These are phyloP conservation scores for Plantago lanceolata DNA, from an alignment of 305 asterid genomes.

Conservation along the genomic window DNA sequence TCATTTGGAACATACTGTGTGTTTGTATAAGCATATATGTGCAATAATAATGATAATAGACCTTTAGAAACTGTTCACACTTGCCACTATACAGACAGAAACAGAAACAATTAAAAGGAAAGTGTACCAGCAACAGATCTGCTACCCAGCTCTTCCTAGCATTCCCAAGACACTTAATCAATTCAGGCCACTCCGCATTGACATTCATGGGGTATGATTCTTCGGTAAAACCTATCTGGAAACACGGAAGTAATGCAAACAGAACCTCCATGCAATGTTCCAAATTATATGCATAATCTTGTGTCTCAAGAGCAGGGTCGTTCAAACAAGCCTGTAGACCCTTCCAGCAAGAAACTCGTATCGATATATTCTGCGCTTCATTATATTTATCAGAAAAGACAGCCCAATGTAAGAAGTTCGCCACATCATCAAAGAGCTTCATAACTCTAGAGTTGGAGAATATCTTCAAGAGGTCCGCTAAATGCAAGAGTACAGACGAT, in stretches of 20 bases:
- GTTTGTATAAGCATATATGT: neutral
- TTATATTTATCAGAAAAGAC: conserved; percentile 46
- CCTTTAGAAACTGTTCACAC: neutral
- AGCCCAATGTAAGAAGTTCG: conserved; percentile 47
- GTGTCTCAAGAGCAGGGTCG: conserved; percentile 44
- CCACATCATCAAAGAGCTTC: conserved; percentile 69
- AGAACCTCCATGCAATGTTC: conserved; percentile 75
- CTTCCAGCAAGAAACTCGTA: conserved; percentile 87
- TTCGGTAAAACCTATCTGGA: conserved; percentile 28
- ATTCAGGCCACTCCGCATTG: conserved; percentile 70
- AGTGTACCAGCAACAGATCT: conserved; percentile 60
- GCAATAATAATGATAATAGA: too few relatives aligned
- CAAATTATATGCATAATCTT: conserved; percentile 41
- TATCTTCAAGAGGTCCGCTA: conserved; percentile 60
- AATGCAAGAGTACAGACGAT: conserved; percentile 58
- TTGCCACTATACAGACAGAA: neutral
- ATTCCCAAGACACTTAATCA: conserved; percentile 74
- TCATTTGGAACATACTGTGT: neutral
- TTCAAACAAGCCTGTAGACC: conserved; percentile 65
- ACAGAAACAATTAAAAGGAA: conserved; percentile 15
- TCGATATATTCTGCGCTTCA: conserved; percentile 41
- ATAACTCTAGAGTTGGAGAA: conserved; percentile 65
- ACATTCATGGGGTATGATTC: conserved; percentile 32
- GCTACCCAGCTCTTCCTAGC: conserved; percentile 67
- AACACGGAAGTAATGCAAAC: conserved; percentile 54